Base-by-base conservation (phyloP, 495 filamentous ascomycete species). In the Aspergillus incahuasiensis region DNA sequence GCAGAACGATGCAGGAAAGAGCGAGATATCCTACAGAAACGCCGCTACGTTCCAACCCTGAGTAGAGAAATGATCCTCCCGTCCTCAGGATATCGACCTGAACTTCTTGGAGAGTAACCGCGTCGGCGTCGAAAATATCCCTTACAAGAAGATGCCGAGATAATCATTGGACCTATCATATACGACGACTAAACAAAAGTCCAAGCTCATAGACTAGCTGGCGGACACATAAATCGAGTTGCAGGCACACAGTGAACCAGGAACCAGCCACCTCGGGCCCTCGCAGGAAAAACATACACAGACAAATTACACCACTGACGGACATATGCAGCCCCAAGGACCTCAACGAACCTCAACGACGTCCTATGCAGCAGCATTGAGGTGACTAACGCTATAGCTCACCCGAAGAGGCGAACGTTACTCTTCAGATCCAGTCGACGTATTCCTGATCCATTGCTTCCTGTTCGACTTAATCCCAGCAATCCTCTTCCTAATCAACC, bases 131-230 rank as follows among this genome's bases (percentile, higher is more conserved):
- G 57, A 49, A 22, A 59, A 60, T 72, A 74, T 79, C 21, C 64
- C 76, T 12, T 72, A 77, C 68, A 72, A 78, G 40, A 77, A 74
- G 59, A 15, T 77, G 48, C 42, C 60, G 22, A 73, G 75, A 0
- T 65, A 54, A 28, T 67, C 70, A 6, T 44, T 75, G 22, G 48
- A 65, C 20, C 75, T 69, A 67, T 56, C 67, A 22, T 64, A 55
- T 28, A 15, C 54, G 15, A 35, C 32, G 2, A 9, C 32, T 7
- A 48, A 63, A 56, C 66, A 73, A 32, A 68, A 58, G 48, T 47
- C 48, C 16, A 73, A 69, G 45, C 56, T 79, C 6, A 58, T 69
- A 59, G 48, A 60, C 48, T 69, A 77, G 58, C 60, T 74, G 19
- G 73, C 65, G 8, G 73, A 77, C 39, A 59, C 74, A n/a, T 74